Base-by-base conservation (phyloP, 192 early-diverging fungal species). In the Coemansia sp. region DNA sequence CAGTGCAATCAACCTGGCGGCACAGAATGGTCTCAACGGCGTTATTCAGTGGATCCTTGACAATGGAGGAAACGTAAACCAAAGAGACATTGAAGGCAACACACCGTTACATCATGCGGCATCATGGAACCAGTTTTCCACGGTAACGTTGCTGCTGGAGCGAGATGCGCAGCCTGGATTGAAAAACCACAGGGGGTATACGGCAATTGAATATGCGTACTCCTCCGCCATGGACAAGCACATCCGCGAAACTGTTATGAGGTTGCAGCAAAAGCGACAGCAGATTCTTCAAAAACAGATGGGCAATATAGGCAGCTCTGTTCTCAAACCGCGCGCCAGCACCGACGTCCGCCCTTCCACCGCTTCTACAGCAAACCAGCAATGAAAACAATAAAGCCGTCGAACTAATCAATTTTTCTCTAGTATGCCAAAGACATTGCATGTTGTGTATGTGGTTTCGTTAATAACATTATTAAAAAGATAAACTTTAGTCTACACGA, bases 181-280 rank as follows among this genome's bases (percentile, higher is more conserved):
- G 18, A 80, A 80, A 30, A 80, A 80, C 58, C 72, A 80, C 65
- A 80, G 73, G 38, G 77, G 77, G n/a, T 80, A 68, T 57, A 80
- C 77, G 25, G 77, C 77, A 10, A 67, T 66, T 17, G 77, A 80
- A 38, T 80, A 80, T 36, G 72, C 72, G 16, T 80, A 80, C 48
- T 80, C 77, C 50, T 49, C 57, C 18, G 28, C 67, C 2, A 74
- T 80, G 69, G 77, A 80, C 45, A 80, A 80, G 55, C 72, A 71
- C 33, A 75, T 80, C 11, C 45, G 72, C 16, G 72, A 74, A 11
- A 63, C 57, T 2, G 61, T 60, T 4, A 25, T 64, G 4, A 66
- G 61, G 48, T 51, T 75, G 10, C 77, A 80, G 58, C 48, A 67
- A 49, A 73, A 73, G 60, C 60, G 68, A 14, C 76, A 80, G 51